Evolutionary conservation across 192 early-diverging fungal species (phyloP).

Genomic region (Linnemannia hyalina): DNA sequence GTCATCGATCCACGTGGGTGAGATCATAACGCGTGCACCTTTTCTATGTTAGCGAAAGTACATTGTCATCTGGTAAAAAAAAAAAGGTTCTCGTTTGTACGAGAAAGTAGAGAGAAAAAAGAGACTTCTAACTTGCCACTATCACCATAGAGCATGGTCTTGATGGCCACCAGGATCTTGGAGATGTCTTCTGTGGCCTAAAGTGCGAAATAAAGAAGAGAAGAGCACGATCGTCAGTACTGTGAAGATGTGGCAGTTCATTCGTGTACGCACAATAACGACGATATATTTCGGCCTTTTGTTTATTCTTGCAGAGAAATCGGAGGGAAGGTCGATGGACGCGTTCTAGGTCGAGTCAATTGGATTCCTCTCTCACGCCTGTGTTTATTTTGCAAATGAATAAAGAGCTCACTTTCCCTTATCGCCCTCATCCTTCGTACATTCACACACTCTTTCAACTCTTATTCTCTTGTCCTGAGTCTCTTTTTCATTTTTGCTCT

Average conservation of each 20-base stretch:
- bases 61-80: constrained; percentile 5
- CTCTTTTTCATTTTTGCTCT: neutral
- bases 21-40: neutral
- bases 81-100: neutral
- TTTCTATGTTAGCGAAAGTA: neutral
- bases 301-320: neutral
- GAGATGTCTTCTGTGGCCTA: constrained; percentile 98
- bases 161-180: constrained; percentile 93
- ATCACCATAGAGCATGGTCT: constrained; percentile 94
- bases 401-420: neutral
- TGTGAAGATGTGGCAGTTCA: neutral
- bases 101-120: constrained; percentile 5
- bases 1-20: neutral
- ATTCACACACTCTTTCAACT: neutral
- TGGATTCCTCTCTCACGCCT: neutral
- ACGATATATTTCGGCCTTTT: too few relatives aligned
- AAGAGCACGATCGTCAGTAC: neutral
- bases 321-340: neutral
- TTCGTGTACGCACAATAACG: neutral
- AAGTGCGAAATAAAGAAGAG: neutral
- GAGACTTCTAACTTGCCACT: constrained; percentile 71
- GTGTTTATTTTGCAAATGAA: neutral
- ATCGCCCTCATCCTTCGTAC: neutral
- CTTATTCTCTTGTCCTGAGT: neutral
- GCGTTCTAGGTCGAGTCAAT: neutral